Conservation (phyloP, 164 flowering plant species). For the Cinnamomum micranthum region DNA sequence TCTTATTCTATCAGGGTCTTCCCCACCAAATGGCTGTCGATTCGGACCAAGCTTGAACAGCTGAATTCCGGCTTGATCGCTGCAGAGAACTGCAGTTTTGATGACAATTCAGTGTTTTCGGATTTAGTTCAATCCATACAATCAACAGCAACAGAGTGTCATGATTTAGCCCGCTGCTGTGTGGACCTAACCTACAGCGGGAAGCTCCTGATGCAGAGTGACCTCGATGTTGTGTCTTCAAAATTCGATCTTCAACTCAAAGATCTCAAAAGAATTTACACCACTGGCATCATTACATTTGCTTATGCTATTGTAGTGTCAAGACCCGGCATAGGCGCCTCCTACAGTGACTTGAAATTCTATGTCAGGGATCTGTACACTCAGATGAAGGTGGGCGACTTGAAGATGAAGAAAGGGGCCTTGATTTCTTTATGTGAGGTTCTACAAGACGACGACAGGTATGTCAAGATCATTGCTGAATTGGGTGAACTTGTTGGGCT, state of each 20-base stretch:
- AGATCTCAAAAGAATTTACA: conserved; percentile 45
- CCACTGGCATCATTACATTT: conserved; percentile 42
- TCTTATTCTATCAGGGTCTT: conserved; percentile 62
- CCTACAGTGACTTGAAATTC: conserved; percentile 68
- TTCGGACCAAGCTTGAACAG: conserved; percentile 69
- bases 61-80: conserved; percentile 50
- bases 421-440: conserved; percentile 39
- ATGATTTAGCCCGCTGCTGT: conserved; percentile 59
- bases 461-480: conserved; percentile 52
- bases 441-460: conserved; percentile 62
- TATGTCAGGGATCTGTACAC: conserved; percentile 62
- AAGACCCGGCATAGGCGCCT: conserved; percentile 53
- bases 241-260: conserved; percentile 50
- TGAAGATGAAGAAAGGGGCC: conserved; percentile 63
- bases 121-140: conserved; percentile 25
- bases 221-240: conserved; percentile 51
- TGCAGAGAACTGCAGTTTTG: conserved; percentile 37
- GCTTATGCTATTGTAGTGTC: conserved; percentile 66
- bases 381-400: conserved; percentile 69
- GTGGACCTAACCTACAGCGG: conserved; percentile 67
- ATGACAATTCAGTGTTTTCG: conserved; percentile 19
- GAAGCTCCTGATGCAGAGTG: conserved; percentile 95
- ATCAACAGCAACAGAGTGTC: conserved; percentile 38
- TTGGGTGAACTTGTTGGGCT: conserved; percentile 35
- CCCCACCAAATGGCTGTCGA: conserved; percentile 64